Conservation (phyloP, 2,329 filamentous ascomycete species). For the Cladosporium sp. region DNA sequence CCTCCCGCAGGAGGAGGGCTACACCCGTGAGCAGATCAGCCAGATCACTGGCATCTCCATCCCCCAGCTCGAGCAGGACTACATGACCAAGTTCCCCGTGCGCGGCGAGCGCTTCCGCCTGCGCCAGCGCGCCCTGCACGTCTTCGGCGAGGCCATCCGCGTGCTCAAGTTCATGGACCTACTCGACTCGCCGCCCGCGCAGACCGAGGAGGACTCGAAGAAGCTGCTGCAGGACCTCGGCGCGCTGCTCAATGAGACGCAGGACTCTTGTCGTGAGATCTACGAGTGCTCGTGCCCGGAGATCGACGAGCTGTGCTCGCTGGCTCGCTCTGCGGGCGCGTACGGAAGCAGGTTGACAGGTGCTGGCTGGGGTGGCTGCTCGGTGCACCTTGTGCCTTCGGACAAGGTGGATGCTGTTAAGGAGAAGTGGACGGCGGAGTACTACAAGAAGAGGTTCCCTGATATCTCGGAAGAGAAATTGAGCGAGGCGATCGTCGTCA, state of each 20-base stretch:
- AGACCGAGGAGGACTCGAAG: slow-evolving; percentile 48
- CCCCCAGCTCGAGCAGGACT: slow-evolving; percentile 65
- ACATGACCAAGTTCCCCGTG: slow-evolving; percentile 83
- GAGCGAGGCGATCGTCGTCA: slow-evolving; percentile 77
- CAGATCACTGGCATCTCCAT: slow-evolving; percentile 62
- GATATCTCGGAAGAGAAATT: slow-evolving; percentile 66
- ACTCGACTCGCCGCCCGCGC: slow-evolving; percentile 45
- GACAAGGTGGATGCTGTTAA: slow-evolving; percentile 74
- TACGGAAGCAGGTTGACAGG: slow-evolving; percentile 85
- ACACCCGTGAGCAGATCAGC: slow-evolving; percentile 81
- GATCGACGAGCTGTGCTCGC: slow-evolving; percentile 78
- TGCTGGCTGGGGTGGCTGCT: slow-evolving; percentile 95
- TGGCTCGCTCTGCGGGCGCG: slow-evolving; percentile 70
- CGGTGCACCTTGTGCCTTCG: slow-evolving; percentile 82
- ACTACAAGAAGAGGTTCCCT: slow-evolving; percentile 69
- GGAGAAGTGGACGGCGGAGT: slow-evolving; percentile 70
- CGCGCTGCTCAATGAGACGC: slow-evolving; percentile 79
- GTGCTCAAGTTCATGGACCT: slow-evolving; percentile 78
- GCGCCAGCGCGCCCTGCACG: slow-evolving; percentile 80
- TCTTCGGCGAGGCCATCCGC: slow-evolving; percentile 81
- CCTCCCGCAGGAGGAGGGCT: slow-evolving; percentile 74
- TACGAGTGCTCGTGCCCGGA: slow-evolving; percentile 93
- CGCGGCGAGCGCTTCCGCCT: slow-evolving; percentile 83
- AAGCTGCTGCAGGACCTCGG: slow-evolving; percentile 71
- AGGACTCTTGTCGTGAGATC: slow-evolving; percentile 75